Base-by-base conservation (phyloP, 2,329 filamentous ascomycete genomes). In the Amauroascus verrucosus region DNA sequence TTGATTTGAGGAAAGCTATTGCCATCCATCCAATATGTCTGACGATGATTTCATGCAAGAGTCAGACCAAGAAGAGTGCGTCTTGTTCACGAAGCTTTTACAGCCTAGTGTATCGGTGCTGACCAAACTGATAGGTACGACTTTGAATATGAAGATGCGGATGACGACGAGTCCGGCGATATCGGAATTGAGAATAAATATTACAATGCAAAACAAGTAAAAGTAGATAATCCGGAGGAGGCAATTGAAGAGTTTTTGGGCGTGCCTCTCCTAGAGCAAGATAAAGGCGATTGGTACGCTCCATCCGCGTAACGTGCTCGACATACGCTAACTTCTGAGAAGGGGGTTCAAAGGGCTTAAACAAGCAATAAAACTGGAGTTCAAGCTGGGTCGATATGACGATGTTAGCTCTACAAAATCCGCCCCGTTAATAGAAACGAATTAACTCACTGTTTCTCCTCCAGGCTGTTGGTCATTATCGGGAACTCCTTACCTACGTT, bases 161-260 rank as follows among this genome's bases (percentile, higher is more conserved):
- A 95, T 54, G 89, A 93, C 47, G 87, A 94, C 41, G 85, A 95
- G 54, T 82, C 80, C 30, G 89, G 84, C 54, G 88, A 96, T 67
- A 86, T 96, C 63, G 89, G 91, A 61, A 94, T 97, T 68, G 93
- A 98, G 70, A 98, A 98, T 76, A 96, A 95, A 74, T 98, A 98
- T 76, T 98, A 97, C 78, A 97, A 96, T 72, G 93, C 93, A 41
- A 98, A 98, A 73, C 91, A 97, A 73, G 83, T 95, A 67, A 98
- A 97, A 75, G 77, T 77, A 41, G 84, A 84, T 58, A 88, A 90
- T 54, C 89, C 91, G 0, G 82, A 93, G 64, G 88, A 88, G 61
- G 93, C 93, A 1, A 86, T 98, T 53, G 82, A 84, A 33, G 91
- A 97, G 68, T 98, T 98, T 64, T 74, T 97, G n/a, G 86, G 82